These are phyloP conservation scores for Sugiyamaella xylanicola DNA, from an alignment of 1,139 yeast species.

Conservation along the genomic window DNA sequence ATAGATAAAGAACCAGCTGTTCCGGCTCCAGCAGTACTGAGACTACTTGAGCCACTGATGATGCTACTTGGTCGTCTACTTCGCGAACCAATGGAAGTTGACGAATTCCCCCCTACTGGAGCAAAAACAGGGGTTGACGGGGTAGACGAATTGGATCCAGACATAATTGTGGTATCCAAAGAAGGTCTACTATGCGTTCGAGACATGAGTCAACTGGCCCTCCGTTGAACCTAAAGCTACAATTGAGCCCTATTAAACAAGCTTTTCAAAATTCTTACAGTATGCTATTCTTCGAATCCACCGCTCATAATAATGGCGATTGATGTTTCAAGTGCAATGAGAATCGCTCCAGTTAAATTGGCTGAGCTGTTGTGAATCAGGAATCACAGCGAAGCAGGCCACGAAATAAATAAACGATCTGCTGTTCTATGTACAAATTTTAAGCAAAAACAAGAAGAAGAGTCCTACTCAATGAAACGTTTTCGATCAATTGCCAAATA, in stretches of 20 bases:
- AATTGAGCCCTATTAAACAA: no score
- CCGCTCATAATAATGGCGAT: neutral
- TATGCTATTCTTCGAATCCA: neutral
- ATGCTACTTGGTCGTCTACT: slow-evolving; percentile 25
- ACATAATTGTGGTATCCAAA: slow-evolving; percentile 19
- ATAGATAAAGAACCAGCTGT: slow-evolving; percentile 18
- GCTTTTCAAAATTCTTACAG: neutral
- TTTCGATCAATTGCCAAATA: no score
- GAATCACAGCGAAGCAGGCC: no score
- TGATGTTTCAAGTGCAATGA: no score
- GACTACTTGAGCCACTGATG: slow-evolving; percentile 25
- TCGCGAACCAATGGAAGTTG: slow-evolving; percentile 10
- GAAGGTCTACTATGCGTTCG: slow-evolving; percentile 7
- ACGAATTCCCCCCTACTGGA: slow-evolving; percentile 10
- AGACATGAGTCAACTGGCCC: slow-evolving; percentile 6
- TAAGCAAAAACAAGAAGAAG: no score
- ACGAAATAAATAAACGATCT: no score
- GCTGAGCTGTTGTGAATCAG: no score
- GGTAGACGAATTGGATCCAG: slow-evolving; percentile 15
- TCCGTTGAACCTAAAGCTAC: no score
- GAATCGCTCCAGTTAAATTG: no score
- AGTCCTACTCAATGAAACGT: no score
- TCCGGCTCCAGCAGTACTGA: slow-evolving; percentile 12
- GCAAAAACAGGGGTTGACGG: slow-evolving; percentile 20
- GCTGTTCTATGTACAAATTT: no score